Conservation (phyloP, 257 asterid species). For the Capsicum rhomboideum region DNA sequence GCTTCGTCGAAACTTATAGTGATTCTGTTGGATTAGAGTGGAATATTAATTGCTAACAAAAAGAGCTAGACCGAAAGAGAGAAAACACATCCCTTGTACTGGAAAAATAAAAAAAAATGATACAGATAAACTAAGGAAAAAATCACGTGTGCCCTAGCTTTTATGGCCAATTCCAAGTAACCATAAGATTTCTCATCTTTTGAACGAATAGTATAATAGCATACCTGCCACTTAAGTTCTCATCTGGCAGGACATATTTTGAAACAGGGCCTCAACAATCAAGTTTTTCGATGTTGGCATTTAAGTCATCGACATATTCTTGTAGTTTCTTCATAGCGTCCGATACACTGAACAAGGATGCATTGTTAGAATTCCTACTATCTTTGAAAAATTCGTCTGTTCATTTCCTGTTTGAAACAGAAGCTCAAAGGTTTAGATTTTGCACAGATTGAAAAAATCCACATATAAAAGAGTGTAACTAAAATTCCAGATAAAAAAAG, state of each 20-base stretch:
- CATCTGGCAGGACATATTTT: slow-evolving; percentile 78
- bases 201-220: slow-evolving; percentile 6
- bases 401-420: not conserved
- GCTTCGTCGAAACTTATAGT: slow-evolving; percentile 69
- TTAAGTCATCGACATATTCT: slow-evolving; percentile 75
- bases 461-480: not conserved
- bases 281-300: slow-evolving; percentile 70
- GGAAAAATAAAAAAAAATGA: too few species aligned
- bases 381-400: not conserved
- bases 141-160: not conserved
- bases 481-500: not conserved
- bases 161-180: not conserved
- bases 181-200: not conserved
- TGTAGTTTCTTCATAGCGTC: slow-evolving; percentile 67
- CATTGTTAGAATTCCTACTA: not conserved
- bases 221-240: slow-evolving; percentile 90
- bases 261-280: slow-evolving; percentile 79
- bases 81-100: too few species aligned
- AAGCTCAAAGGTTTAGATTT: not conserved
- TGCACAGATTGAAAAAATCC: not conserved
- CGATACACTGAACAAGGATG: slow-evolving; percentile 47
- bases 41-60: not conserved
- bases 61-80: too few species aligned
- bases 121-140: not conserved
- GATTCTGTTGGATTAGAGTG: slow-evolving; percentile 32